Evolutionary conservation across 2,329 filamentous ascomycete genomes (phyloP), one percentile per base, ranked within the genome.

Genomic region (Blastomyces percursus): DNA sequence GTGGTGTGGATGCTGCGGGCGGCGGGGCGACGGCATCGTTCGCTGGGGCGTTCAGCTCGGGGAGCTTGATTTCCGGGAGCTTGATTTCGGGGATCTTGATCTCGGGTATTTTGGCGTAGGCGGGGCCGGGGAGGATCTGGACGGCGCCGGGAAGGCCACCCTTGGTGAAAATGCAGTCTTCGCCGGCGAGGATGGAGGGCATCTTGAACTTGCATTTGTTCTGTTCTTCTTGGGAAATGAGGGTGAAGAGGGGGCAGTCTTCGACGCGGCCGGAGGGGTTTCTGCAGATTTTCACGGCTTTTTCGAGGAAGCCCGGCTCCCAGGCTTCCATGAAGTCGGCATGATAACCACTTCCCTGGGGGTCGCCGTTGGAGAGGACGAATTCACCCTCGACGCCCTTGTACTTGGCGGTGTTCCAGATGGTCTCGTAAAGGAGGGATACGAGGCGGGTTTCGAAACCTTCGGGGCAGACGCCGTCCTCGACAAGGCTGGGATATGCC

Each of bases 271-370:
- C 92, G 11, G 84, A 86, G 0, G 70, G 71, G 74, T 85, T 88
- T 60, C 87, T 93, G 82, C 92, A 96, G 8, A 79, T 82, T 56
- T 91, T 74, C 65, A 92, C 80, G n/a, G 90, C 90, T 6, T 81
- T 60, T 73, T 91, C 85, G 44, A 94, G 81, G 74, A 90, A 85
- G 3, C 79, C 77, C 9, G 77, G 70, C 1, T 91, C 82, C 90
- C 90, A 95, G 35, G 89, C 90, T 71, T 82, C 86, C 69, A 91
- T 86, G 75, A 93, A 92, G 71, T 95, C 90, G 58, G 81, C 90
- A 71, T 94, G 79, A 72, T 90, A 90, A 44, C 89, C 87, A 67
- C 81, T 89, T 57, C 90, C 88, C 68, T 86, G 86, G 32, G 84
- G 80, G 70, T 96, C 91, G 65, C 90, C 90, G 68, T 91, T 91